Evolutionary conservation across 2,329 filamentous ascomycete species (phyloP), one percentile per base, ranked within the genome.

Genomic region (Tolypocladium tropicale): DNA sequence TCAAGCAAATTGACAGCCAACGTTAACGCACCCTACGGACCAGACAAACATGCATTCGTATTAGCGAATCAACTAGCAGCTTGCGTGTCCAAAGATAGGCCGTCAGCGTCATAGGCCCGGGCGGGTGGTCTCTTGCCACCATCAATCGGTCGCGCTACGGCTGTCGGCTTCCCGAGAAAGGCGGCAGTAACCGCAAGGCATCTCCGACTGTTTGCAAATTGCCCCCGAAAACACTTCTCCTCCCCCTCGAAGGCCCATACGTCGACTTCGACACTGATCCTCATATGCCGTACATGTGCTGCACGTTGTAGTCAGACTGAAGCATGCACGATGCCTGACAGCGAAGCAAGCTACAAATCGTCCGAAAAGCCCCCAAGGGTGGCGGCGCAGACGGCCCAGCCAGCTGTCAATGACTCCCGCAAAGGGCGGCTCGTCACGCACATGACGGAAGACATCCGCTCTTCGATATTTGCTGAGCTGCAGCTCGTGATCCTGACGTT

Each of bases 401-500:
- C 49, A 18, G 16, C 32, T 25, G 14, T n/a, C 34, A n/a, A 14
- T 23, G 23, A 6, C 21, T 16, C 41, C 30, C 34, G 6, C 9
- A 54, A 23, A 16, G 28, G 53, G 7, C 28, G 46, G 36, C 18
- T 61, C 14, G 30, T 55, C 39, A n/a, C 48, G 2, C 60, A 67
- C 46, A 57, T 69, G 16, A 58, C 56, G 4, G 52, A 67, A 53
- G 59, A 69, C 23, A 65, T 80, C 43, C 66, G 70, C 39, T 66
- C 72, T 12, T 74, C 73, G 0, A 49, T 62, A 3, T 72, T 78
- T 59, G 72, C 71, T 32, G 77, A 80, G 59, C 48, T 75, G 18
- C 73, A 79, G 59, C 68, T 79, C 28, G 54, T 78, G 2, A 58
- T 78, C 43, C 63, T 79, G 41, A 79, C 77, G 0, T 75, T 80